Evolutionary conservation across 352 stramenopile genomes (phyloP), one percentile per base, ranked within the genome.

Genomic region (Phytophthora melonis): DNA sequence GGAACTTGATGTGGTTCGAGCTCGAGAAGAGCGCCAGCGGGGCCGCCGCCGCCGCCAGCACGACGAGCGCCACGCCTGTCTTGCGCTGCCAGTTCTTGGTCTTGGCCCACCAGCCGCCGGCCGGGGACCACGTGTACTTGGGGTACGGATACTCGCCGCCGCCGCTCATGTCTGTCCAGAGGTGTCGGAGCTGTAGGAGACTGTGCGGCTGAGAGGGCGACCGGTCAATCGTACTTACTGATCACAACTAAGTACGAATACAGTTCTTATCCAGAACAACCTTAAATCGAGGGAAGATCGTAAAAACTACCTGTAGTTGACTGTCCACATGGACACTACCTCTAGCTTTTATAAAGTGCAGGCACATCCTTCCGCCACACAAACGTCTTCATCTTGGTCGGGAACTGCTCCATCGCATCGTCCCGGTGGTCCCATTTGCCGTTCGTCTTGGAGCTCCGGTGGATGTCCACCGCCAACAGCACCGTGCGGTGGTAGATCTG

Each of bases 41-140:
- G 34, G 84, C 63, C 53, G 77, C 75, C 30, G 78, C 68, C 19
- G 84, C 65, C 47, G 74, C 81, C 72, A 96, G 74, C 27, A 87
- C 69, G 14, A 82, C 79, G 34, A 92, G 60, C 25, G 80, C 85
- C 50, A 94, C 49, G 59, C 83, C 88, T 9, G 87, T 93, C 70
- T 93, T 93, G 67, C 81, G 83, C 75, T 90, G 87, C 88, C 89
- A 94, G 75, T 95, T 89, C 78, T 90, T 88, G 69, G 85, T 92
- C 81, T 94, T 84, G 61, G 85, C 81, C 89, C 89, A 96, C 89
- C 89, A 96, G 79, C 89, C 89, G 62, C 89, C 89, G 41, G 89
- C 86, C 6, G 89, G 89, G 65, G 89, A 95, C 89, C 89, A 96
- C 77, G 86, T 93, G 83, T 91, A 87, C 86, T 94, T 94, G 53